Conservation (phyloP, 352 stramenopile species). For the Globisporangium spinosum region DNA sequence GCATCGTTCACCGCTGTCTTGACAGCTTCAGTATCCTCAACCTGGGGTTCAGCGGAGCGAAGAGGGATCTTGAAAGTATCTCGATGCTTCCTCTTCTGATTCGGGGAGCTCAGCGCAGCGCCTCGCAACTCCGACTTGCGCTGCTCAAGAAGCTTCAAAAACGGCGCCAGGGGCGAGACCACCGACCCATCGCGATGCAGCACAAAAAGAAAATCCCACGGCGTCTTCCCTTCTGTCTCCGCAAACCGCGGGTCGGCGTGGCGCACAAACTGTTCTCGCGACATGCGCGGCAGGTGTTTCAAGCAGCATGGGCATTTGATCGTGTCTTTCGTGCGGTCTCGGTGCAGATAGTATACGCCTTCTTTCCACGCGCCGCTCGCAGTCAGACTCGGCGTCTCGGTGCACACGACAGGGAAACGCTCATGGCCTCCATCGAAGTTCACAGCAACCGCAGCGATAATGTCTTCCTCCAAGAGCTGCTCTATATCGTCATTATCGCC, state of each 20-base stretch:
- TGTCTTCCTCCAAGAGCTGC: background rate
- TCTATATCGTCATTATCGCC: background rate
- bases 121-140: background rate
- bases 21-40: background rate
- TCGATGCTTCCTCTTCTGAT: background rate
- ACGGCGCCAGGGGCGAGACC: constrained; percentile 1
- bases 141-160: constrained; percentile 8
- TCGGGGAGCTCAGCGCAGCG: background rate
- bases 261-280: constrained; percentile 12
- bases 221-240: background rate
- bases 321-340: background rate
- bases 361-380: constrained; percentile 1
- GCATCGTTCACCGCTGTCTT: background rate
- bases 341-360: background rate
- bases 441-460: background rate
- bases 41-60: background rate
- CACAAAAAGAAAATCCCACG: constrained; percentile 16
- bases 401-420: constrained; percentile 13
- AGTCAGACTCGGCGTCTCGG: constrained; percentile 6
- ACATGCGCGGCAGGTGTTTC: constrained; percentile 7
- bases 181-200: constrained; percentile 4
- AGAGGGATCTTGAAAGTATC: background rate
- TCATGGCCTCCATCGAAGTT: background rate
- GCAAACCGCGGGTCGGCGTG: constrained; percentile 9
- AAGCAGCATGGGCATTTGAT: constrained; percentile 13